These are phyloP conservation scores for Xylaria sp. DNA, from an alignment of 2,329 filamentous ascomycete species.

Conservation along the genomic window DNA sequence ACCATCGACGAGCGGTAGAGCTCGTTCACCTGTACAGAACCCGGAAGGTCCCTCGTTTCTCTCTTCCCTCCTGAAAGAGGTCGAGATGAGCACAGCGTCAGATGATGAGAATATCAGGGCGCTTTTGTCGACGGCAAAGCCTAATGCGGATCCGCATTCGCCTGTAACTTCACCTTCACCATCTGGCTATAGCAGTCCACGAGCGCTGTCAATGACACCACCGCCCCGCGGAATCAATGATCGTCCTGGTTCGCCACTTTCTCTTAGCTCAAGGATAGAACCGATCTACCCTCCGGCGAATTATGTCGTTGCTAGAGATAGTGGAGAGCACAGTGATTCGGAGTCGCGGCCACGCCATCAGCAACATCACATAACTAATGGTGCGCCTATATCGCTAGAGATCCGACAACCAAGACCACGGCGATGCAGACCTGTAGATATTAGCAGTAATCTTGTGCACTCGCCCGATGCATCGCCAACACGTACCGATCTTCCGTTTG, in stretches of 20 bases:
- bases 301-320: conserved; percentile 68
- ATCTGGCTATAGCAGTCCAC: conserved; percentile 73
- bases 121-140: conserved; percentile 51
- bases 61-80: conserved; percentile 86
- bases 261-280: conserved; percentile 76
- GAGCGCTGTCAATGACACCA: conserved; percentile 74
- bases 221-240: conserved; percentile 70
- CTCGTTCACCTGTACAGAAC: conserved; percentile 46
- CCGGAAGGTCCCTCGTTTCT: conserved; percentile 77
- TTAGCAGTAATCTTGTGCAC: conserved; percentile 53
- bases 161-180: conserved; percentile 73
- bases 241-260: conserved; percentile 72
- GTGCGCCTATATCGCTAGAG: conserved; percentile 54
- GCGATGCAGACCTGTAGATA: conserved; percentile 55
- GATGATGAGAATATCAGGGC: conserved; percentile 65
- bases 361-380: conserved; percentile 44
- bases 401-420: conserved; percentile 64
- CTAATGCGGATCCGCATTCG: conserved; percentile 61
- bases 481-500: conserved; percentile 73
- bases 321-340: conserved; percentile 59
- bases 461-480: conserved; percentile 75
- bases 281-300: conserved; percentile 80
- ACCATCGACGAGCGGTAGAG: conserved; percentile 23
- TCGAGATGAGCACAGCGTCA: conserved; percentile 72
- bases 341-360: conserved; percentile 52